Evolutionary conservation across 495 filamentous ascomycete genomes (phyloP).

Genomic region (Pseudomonodictys pantanalensis): DNA sequence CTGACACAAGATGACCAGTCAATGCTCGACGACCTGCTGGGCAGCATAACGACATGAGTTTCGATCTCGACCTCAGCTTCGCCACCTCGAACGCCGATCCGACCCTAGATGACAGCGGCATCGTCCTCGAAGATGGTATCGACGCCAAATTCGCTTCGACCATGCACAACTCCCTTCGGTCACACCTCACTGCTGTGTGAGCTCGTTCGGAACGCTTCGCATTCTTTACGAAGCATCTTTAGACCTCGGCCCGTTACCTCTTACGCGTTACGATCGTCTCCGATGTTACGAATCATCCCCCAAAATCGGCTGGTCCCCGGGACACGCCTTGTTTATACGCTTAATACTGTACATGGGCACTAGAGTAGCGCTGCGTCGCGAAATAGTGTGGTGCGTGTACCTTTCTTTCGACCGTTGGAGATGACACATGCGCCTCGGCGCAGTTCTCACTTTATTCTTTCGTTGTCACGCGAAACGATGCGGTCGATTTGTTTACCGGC

Average conservation of each 20-base stretch:
- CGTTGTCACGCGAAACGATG: too few relatives aligned
- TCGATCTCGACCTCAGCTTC: constrained; percentile 27
- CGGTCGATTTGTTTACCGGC: too few relatives aligned
- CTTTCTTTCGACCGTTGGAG: too few relatives aligned
- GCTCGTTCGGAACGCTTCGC: too few relatives aligned
- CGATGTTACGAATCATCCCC: constrained; percentile 12
- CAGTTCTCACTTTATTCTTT: too few relatives aligned
- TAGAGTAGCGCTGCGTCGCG: too few relatives aligned
- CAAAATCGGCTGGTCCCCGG: background rate
- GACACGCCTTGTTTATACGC: constrained; percentile 10
- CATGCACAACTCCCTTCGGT: background rate
- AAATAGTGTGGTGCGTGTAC: too few relatives aligned
- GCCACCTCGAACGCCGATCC: constrained; percentile 25
- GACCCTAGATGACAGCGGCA: constrained; percentile 66
- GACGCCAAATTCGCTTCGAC: constrained; percentile 16
- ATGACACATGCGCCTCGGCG: too few relatives aligned
- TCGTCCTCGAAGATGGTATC: constrained; percentile 42
- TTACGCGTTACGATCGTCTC: constrained; percentile 21
- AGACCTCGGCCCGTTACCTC: background rate
- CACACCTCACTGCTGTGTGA: background rate
- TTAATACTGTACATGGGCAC: constrained; percentile 26
- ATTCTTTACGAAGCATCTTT: background rate
- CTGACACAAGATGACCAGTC: constrained; percentile 31
- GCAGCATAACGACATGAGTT: constrained; percentile 12
- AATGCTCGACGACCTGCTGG: constrained; percentile 14